Evolutionary conservation across 2,329 filamentous ascomycete genomes (phyloP).

Genomic region (Exserohilum turcica): DNA sequence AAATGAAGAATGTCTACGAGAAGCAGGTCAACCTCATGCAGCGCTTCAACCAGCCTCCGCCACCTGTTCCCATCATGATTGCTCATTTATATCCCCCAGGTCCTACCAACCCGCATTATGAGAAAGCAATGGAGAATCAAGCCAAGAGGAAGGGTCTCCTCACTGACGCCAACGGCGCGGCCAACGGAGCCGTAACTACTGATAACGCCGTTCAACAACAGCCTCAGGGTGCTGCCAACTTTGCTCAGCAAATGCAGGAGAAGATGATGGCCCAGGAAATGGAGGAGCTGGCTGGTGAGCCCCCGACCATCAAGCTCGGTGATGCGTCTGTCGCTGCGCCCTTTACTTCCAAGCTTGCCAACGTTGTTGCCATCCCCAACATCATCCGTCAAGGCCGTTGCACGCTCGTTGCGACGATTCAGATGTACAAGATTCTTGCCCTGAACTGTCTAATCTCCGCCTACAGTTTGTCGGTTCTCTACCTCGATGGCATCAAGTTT

Average conservation of each 20-base stretch:
- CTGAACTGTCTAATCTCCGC: conserved; percentile 97
- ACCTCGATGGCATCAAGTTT: conserved; percentile 98
- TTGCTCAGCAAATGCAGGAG: conserved; percentile 69
- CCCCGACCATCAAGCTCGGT: conserved; percentile 93
- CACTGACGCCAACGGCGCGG: conserved; percentile 55
- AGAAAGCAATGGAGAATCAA: conserved; percentile 88
- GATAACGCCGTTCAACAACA: conserved; percentile 45
- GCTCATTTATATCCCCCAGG: conserved; percentile 94
- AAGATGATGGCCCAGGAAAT: conserved; percentile 90
- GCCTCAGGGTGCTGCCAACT: conserved; percentile 71
- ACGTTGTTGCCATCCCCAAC: conserved; percentile 96
- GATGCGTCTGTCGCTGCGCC: conserved; percentile 96
- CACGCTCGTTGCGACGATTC: conserved; percentile 96
- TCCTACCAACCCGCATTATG: conserved; percentile 88
- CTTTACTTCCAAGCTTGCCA: conserved; percentile 96
- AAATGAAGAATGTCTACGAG: conserved; percentile 98
- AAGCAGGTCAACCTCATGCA: conserved; percentile 92
- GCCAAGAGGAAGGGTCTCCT: conserved; percentile 74
- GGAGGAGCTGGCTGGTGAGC: conserved; percentile 74
- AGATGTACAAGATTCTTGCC: conserved; percentile 99
- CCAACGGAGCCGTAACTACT: conserved; percentile 27
- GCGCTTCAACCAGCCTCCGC: conserved; percentile 89
- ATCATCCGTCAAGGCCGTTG: conserved; percentile 98
- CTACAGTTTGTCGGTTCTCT: conserved; percentile 94
- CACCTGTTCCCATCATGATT: conserved; percentile 90